Percentiles rank a stretch among this genome's conserved stretches.
Conservation (phyloP, 345 rosid species). For the Lagerstroemia speciosa region DNA sequence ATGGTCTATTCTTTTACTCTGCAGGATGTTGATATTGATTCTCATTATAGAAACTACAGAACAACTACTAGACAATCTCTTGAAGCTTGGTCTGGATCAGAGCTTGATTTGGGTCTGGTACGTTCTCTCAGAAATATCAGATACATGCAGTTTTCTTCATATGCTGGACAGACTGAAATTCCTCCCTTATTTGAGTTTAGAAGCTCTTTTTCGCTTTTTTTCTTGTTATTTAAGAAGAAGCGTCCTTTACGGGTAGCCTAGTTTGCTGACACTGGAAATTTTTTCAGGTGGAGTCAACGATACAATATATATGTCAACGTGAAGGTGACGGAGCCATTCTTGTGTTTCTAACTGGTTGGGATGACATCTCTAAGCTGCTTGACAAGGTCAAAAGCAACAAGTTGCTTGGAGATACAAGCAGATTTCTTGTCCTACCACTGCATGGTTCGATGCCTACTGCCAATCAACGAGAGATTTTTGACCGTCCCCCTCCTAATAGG, state of each 20-base stretch:
- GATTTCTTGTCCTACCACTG: constrained; percentile 71
- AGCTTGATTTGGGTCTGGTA: constrained; percentile 91
- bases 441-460: constrained; percentile 95
- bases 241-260: neutral
- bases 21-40: constrained; percentile 68
- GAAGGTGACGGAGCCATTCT: constrained; percentile 91
- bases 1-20: constrained; percentile 8
- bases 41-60: constrained; percentile 57
- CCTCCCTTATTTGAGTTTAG: neutral
- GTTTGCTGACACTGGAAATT: neutral
- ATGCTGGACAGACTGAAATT: neutral
- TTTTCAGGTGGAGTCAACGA: constrained; percentile 62
- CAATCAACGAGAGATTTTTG: constrained; percentile 86
- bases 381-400: constrained; percentile 65
- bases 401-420: constrained; percentile 69
- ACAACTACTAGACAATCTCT: constrained; percentile 60
- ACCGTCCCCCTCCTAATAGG: constrained; percentile 62
- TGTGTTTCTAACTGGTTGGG: constrained; percentile 96
- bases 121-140: constrained; percentile 16
- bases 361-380: constrained; percentile 81
- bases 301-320: constrained; percentile 64
- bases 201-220: neutral
- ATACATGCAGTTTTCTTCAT: neutral
- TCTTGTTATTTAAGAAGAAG: neutral
- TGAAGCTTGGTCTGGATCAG: constrained; percentile 82